Evolutionary conservation across 2,329 filamentous ascomycete genomes (phyloP), one percentile per base, ranked within the genome.

Genomic region (Thyridium curvatum): DNA sequence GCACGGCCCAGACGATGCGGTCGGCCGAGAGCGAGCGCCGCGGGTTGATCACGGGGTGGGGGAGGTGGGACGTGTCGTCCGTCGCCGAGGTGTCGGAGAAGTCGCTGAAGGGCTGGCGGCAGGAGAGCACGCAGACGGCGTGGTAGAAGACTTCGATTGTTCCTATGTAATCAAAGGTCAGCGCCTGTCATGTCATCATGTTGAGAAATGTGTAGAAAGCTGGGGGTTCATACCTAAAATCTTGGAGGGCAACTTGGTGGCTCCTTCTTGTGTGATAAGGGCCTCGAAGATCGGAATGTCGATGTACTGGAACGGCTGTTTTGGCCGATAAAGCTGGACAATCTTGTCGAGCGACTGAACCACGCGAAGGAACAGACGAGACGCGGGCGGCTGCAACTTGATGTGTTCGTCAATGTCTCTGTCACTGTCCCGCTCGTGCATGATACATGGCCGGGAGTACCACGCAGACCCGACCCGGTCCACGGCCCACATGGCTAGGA

Each of bases 131-230:
- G 29, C 76, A 72, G 7, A 83, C 72, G 3, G 77, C 75, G 47
- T 82, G 77, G 48, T 83, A 83, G 13, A 83, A 70, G 1, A 74
- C 69, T 46, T 82, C 78, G 7, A 82, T 66, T 0, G 78, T 80
- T 8, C 69, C 76, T 78, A n/a, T n/a, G 30, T 5, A 6, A 1
- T 9, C 16, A 3, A 17, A n/a, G 8, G 40, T 62, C 34, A 61
- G 53, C 12, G 33, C 7, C 12, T 16, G 3, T 3, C 1, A 2
- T 30, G 4, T 37, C 8, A 12, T 12, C 5, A 1, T 8, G 54
- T 64, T 34, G 8, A 18, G 12, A 5, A 10, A 26, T 26, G 6
- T 6, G 6, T 10, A 10, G 21, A 26, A 26, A 26, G 10, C 21
- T 6, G 6, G 21, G 4, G 33, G n/a, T n/a, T 34, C 21, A 45